Evolutionary conservation across 2,329 filamentous ascomycete genomes (phyloP).

Genomic region (Trichoderma harzianum): DNA sequence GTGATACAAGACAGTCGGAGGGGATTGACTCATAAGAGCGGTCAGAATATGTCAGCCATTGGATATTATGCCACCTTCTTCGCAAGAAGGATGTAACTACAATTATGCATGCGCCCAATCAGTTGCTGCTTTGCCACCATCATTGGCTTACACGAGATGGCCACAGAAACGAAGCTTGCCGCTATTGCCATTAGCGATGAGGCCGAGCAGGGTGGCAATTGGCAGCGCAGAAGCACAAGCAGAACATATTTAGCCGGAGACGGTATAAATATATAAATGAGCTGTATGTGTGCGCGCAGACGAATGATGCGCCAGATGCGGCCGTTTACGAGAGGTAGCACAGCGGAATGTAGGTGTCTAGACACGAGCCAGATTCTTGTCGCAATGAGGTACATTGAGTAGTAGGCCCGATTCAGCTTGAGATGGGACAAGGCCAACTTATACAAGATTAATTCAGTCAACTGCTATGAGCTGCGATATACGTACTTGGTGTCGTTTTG

Average conservation of each 20-base stretch:
- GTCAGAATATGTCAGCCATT: not conserved
- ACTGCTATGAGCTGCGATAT: too few relatives aligned
- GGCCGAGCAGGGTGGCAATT: not conserved
- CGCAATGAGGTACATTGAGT: not conserved
- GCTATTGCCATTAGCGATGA: slow-evolving; percentile 2
- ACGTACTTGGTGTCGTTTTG: too few relatives aligned
- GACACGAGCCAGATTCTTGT: not conserved
- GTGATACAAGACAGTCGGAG: slow-evolving; percentile 8
- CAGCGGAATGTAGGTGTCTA: not conserved
- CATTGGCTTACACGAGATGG: slow-evolving; percentile 8
- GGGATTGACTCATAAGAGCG: slow-evolving; percentile 12
- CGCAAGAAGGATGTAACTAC: slow-evolving; percentile 3
- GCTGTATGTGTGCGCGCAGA: not conserved
- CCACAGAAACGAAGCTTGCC: not conserved
- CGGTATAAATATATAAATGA: not conserved
- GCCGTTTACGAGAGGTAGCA: not conserved
- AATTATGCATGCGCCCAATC: slow-evolving; percentile 4
- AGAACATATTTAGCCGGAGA: not conserved
- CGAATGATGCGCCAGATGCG: not conserved
- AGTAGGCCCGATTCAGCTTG: too few relatives aligned
- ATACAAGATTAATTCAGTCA: too few relatives aligned
- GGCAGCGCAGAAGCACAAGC: slow-evolving; percentile 1
- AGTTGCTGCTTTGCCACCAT: not conserved
- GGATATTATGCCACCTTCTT: slow-evolving; percentile 3
- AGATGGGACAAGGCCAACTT: too few relatives aligned